Evolutionary conservation across 2,329 filamentous ascomycete genomes (phyloP).

Genomic region (Penicillium sp.): DNA sequence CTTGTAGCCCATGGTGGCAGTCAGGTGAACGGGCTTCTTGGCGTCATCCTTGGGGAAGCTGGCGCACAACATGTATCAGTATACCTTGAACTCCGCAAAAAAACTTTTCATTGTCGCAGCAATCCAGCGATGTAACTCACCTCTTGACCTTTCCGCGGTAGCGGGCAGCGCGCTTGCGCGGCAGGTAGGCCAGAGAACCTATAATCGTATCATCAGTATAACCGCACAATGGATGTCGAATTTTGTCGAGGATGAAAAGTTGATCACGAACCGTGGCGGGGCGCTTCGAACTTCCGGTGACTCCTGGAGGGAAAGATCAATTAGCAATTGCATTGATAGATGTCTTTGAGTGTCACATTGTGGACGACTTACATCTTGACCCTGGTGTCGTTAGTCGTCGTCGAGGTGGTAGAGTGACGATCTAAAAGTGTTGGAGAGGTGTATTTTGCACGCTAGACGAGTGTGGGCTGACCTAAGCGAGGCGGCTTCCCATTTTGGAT

Average conservation of each 20-base stretch:
- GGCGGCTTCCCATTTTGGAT: conserved; percentile 15
- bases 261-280: conserved; percentile 88
- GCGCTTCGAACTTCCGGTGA: conserved; percentile 77
- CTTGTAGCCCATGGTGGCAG: conserved; percentile 99
- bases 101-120: conserved; percentile 14
- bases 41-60: conserved; percentile 99
- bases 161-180: conserved; percentile 87
- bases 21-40: conserved; percentile 99
- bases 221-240: conserved; percentile 30
- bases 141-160: conserved; percentile 98
- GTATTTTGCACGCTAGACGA: conserved; percentile 43
- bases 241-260: conserved; percentile 58
- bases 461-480: conserved; percentile 48
- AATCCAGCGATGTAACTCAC: conserved; percentile 56
- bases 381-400: conserved; percentile 51
- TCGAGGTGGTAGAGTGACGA: conserved; percentile 45
- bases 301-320: conserved; percentile 38
- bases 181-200: conserved; percentile 79
- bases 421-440: conserved; percentile 35
- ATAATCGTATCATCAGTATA: conserved; percentile 34
- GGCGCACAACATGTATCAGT: conserved; percentile 34
- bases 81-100: conserved; percentile 18
- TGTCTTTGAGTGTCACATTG: conserved; percentile 6
- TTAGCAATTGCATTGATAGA: conserved; percentile 27
- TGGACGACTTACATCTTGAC: conserved; percentile 46